Conservation (phyloP, 495 filamentous ascomycete species). For the Penicilliopsis zonata region DNA sequence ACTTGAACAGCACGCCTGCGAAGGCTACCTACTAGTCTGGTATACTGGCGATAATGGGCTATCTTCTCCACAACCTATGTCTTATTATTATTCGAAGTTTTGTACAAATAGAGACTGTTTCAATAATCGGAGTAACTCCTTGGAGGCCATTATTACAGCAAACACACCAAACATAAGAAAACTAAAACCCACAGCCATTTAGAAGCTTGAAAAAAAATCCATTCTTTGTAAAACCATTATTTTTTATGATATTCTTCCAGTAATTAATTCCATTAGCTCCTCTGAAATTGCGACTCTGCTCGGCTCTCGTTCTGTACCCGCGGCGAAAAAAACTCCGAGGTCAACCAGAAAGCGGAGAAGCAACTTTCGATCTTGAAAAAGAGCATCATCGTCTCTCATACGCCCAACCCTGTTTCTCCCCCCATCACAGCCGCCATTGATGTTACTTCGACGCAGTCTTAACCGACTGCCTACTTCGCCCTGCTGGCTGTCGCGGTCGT, state of each 20-base stretch:
- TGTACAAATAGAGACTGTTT: constrained; percentile 1
- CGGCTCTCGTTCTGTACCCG: too few relatives aligned
- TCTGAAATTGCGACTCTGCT: too few relatives aligned
- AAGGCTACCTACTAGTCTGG: constrained; percentile 20
- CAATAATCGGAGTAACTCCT: too few relatives aligned
- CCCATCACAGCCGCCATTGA: constrained; percentile 17
- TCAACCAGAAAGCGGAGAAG: constrained; percentile 9
- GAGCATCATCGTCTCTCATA: constrained; percentile 1
- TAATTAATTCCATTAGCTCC: too few relatives aligned
- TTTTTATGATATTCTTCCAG: too few relatives aligned
- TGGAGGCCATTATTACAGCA: too few relatives aligned
- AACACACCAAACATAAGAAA: too few relatives aligned
- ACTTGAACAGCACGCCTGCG: constrained; percentile 36
- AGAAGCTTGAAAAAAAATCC: too few relatives aligned
- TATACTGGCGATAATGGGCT: too few relatives aligned
- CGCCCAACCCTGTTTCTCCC: constrained; percentile 9
- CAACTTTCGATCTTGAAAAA: constrained; percentile 3
- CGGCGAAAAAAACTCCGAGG: constrained; percentile 14
- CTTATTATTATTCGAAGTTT: constrained; percentile 20
- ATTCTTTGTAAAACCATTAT: too few relatives aligned
- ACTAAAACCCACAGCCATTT: too few relatives aligned
- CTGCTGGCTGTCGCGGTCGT: constrained; percentile 43
- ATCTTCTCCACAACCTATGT: constrained; percentile 19
- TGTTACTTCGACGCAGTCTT: constrained; percentile 41
- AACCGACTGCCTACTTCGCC: constrained; percentile 33